Base-by-base conservation (phyloP, 2,329 filamentous ascomycete species). In the Arthrobotrys iridis region DNA sequence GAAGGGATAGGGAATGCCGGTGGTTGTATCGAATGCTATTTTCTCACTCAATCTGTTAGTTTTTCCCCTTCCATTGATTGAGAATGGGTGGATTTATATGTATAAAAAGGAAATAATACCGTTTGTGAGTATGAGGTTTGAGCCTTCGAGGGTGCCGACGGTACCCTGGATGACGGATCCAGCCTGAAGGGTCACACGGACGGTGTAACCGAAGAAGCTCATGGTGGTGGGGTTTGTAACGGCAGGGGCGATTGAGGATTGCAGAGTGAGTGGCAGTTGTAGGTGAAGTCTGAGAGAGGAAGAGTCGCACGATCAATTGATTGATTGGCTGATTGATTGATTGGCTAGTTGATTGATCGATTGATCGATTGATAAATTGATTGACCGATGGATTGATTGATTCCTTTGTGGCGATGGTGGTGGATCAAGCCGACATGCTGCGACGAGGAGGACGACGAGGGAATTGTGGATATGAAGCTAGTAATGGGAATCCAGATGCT, bases 111-210 rank as follows among this genome's bases (percentile, higher is more conserved):
- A 77, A 18, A 82, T 79, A 77, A 73, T 83, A 93, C 91, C 92
- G 83, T 95, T 87, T 67, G 87, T 87, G 60, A 96, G 85, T 28
- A 88, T 88, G 77, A 96, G 83, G 75, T 88, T 89, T 80, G 88
- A 86, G 24, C 90, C 89, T 76, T 90, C 86, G 63, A 94, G 89
- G 78, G 89, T 86, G 74, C 88, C 87, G 35, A 96, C 90, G 20
- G 88, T 87, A 59, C 92, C 92, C 75, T 88, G 88, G 57, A 94
- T 83, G 43, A 87, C 87, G 74, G 87, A 87, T 1, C 87, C 85
- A 60, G 90, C 90, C 79, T 86, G 87, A 77, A 95, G 85, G 35
- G 89, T 90, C 79, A 95, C 89, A 74, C 88, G 84, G 83, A 95
- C 92, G 74, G 90, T 88, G 81, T 92, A 87, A 76, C 92, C 92